These are phyloP conservation scores for Candida smagusa DNA, from an alignment of 1,139 yeast genomes.

Conservation along the genomic window DNA sequence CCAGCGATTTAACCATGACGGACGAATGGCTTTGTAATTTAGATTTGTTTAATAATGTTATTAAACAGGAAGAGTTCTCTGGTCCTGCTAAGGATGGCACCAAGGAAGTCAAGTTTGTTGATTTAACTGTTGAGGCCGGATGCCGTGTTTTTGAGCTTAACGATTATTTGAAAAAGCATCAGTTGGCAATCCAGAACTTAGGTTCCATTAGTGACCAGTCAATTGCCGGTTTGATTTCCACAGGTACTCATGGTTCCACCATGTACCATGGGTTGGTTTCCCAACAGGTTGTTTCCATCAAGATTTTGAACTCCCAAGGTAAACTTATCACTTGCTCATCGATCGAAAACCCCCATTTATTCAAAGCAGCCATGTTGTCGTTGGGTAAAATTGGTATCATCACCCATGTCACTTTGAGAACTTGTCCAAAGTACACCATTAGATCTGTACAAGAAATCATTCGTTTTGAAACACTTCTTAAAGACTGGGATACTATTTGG, in stretches of 20 bases:
- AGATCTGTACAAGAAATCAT: slow-evolving; percentile 81
- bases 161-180: slow-evolving; percentile 55
- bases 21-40: slow-evolving; percentile 84
- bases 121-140: slow-evolving; percentile 92
- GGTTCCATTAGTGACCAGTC: slow-evolving; percentile 96
- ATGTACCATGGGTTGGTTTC: slow-evolving; percentile 89
- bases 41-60: slow-evolving; percentile 64
- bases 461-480: slow-evolving; percentile 65
- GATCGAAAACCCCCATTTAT: slow-evolving; percentile 61
- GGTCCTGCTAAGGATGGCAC: slow-evolving; percentile 36
- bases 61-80: slow-evolving; percentile 36
- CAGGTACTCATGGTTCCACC: slow-evolving; percentile 96
- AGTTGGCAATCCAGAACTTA: slow-evolving; percentile 82
- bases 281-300: slow-evolving; percentile 78
- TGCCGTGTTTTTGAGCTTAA: slow-evolving; percentile 77
- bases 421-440: slow-evolving; percentile 80
- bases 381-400: slow-evolving; percentile 91
- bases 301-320: slow-evolving; percentile 72
- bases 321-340: slow-evolving; percentile 70
- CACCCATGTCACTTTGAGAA: slow-evolving; percentile 81
- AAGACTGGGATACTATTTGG: slow-evolving; percentile 75
- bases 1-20: slow-evolving; percentile 87
- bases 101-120: slow-evolving; percentile 65
- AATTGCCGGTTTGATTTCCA: slow-evolving; percentile 88
- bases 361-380: slow-evolving; percentile 81